phyloP scores from a whole-genome alignment of 208 protist species.

The Trypanosoma scelopori region DNA sequence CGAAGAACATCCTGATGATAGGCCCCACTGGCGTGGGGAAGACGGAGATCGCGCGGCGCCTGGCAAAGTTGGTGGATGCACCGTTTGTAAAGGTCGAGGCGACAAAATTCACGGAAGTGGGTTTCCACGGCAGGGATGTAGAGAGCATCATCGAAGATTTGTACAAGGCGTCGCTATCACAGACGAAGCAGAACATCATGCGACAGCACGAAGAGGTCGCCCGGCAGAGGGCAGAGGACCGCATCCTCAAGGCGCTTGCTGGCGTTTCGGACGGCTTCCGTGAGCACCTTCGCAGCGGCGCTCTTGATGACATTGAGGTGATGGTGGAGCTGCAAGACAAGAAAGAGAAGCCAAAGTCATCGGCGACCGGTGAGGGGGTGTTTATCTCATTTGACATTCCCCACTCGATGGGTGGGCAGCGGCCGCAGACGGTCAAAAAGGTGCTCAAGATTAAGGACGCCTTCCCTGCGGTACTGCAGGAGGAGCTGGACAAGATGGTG shows the following conservation, averaged over 20 bases:
- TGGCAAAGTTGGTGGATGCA: slow-evolving; percentile 96
- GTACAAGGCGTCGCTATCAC: slow-evolving; percentile 92
- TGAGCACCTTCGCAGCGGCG: slow-evolving; percentile 91
- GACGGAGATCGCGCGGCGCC: slow-evolving; percentile 96
- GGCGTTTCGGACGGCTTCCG: slow-evolving; percentile 92
- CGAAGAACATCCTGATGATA: slow-evolving; percentile 96
- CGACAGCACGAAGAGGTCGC: slow-evolving; percentile 85
- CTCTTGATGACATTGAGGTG: slow-evolving; percentile 91
- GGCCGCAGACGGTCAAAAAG: slow-evolving; percentile 87
- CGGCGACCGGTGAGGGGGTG: slow-evolving; percentile 64
- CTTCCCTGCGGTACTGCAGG: slow-evolving; percentile 87
- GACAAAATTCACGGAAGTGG: slow-evolving; percentile 98
- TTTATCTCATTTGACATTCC: slow-evolving; percentile 89
- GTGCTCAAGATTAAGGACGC: slow-evolving; percentile 94
- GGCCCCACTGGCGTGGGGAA: slow-evolving; percentile 94
- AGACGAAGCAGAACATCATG: slow-evolving; percentile 92
- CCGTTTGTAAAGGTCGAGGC: slow-evolving; percentile 99
- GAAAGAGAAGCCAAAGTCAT: slow-evolving; percentile 87
- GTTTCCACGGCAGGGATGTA: slow-evolving; percentile 96
- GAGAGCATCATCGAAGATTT: slow-evolving; percentile 97
- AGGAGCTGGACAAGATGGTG: slow-evolving; percentile 95
- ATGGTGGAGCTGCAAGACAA: slow-evolving; percentile 92
- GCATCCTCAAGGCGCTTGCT: slow-evolving; percentile 86
- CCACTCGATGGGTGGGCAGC: slow-evolving; percentile 72
- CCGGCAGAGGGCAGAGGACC: slow-evolving; percentile 83